Evolutionary conservation across 2,329 filamentous ascomycete species (phyloP).

Genomic region (Fusarium chlamydosporum): DNA sequence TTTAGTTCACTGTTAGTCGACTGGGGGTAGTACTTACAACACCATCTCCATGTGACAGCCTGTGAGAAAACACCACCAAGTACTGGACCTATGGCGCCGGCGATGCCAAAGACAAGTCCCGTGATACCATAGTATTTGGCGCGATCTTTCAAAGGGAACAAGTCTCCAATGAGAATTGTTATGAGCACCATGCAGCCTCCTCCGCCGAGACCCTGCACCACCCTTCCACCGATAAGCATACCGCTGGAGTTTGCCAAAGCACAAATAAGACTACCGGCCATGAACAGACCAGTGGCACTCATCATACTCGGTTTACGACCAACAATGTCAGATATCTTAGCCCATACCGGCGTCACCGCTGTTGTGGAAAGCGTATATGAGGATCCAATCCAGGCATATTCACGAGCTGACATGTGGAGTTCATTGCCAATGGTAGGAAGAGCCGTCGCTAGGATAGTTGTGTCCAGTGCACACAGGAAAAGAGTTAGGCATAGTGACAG

Average conservation of each 20-base stretch:
- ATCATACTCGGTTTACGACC: conserved; percentile 63
- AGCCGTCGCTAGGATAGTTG: conserved; percentile 50
- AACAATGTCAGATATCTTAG: conserved; percentile 65
- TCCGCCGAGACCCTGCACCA: conserved; percentile 44
- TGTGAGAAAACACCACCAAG: conserved; percentile 76
- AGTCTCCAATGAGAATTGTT: conserved; percentile 62
- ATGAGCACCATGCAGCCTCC: conserved; percentile 44
- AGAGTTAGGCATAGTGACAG: conserved; percentile 48
- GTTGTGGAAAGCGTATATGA: conserved; percentile 48
- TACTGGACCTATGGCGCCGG: conserved; percentile 74
- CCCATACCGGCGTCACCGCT: conserved; percentile 53
- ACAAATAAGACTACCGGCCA: conserved; percentile 66
- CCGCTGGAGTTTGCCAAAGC: conserved; percentile 61
- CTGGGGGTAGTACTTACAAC: conserved; percentile 53
- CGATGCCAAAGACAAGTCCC: conserved; percentile 72
- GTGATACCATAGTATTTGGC: conserved; percentile 67
- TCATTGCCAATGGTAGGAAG: conserved; percentile 49
- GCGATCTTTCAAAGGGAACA: conserved; percentile 64
- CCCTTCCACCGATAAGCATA: conserved; percentile 65
- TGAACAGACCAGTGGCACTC: conserved; percentile 61
- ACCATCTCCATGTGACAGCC: conserved; percentile 75
- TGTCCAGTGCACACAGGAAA: conserved; percentile 49
- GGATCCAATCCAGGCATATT: conserved; percentile 52
- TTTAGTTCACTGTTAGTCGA: too few relatives aligned
- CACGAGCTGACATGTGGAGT: conserved; percentile 38